Conservation (phyloP, 441 rosid species). For the Pelargonium cotyledonis region DNA sequence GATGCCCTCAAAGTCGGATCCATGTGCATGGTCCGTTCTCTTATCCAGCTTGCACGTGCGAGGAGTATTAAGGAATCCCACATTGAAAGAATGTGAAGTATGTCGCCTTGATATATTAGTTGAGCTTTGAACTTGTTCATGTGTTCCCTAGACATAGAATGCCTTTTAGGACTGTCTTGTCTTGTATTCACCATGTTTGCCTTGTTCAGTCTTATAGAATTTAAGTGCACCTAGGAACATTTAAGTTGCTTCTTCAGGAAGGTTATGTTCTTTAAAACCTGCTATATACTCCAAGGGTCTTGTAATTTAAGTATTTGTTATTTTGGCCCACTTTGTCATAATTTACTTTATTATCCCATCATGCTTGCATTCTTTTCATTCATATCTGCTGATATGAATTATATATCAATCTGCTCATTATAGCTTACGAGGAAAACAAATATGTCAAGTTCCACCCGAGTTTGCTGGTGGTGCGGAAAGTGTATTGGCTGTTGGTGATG, state of each 20-base stretch:
- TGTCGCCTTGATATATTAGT: no score
- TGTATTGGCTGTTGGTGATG: constrained; percentile 71
- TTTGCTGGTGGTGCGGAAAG: constrained; percentile 64
- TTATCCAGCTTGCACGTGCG: no score
- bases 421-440: constrained; percentile 88
- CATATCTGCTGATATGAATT: constrained; percentile 13
- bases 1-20: no score
- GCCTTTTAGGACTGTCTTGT: not conserved
- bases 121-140: no score
- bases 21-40: no score
- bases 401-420: constrained; percentile 18
- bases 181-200: not conserved
- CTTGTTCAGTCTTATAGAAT: not conserved
- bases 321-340: not conserved
- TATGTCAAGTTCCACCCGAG: constrained; percentile 61
- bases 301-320: not conserved
- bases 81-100: no score
- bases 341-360: not conserved
- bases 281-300: not conserved
- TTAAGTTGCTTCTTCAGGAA: not conserved
- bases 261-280: not conserved
- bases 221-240: not conserved
- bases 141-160: not conserved
- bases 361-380: not conserved
- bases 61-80: no score